Evolutionary conservation across 305 asterid genomes (phyloP), one percentile per base, ranked within the genome.

Genomic region (Nicotiana rustica): DNA sequence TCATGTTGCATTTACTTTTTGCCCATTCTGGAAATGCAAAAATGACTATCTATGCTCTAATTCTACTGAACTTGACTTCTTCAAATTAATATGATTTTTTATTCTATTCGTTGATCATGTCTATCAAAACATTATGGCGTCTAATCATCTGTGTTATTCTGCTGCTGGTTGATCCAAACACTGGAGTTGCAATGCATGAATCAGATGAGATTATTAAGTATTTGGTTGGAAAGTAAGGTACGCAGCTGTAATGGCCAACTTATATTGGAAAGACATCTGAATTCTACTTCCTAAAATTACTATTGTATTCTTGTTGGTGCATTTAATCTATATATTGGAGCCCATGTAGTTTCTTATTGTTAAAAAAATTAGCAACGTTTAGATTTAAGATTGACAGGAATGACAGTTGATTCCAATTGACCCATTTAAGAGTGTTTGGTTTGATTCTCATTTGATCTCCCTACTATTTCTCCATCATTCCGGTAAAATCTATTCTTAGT

Each of bases 101-200:
- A 15, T 75, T 29, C 47, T 14, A 75, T 75, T 52, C 6, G 3
- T 29, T 75, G 47, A 75, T 75, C 80, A 4, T 29, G 47, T 52
- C 80, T 75, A 29, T 75, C 9, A 25, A 21, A 75, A 52, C 47
- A 52, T 52, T 75, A 15, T 82, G 80, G 44, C 47, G 55, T 75
- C 79, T 14, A 25, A 29, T 17, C 36, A 78, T 83, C 77, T 41
- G 31, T 56, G 38, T 82, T 85, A 79, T 84, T 81, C 29, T 84
- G 67, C 81, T 86, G 89, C 88, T 94, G 98, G 97, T 94, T 85
- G 99, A 96, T 85, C 99, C 98, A 80, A 96, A 96, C 88, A 91
- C 98, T 62, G 99, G 98, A 83, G 93, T 90, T 82, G 85, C 97
- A 44, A 94, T 92, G 98, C 94, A 94, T 61, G 98, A 95, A 88